Evolutionary conservation across 306 rosid genomes (phyloP).

Genomic region (Arachis hypogaea): DNA sequence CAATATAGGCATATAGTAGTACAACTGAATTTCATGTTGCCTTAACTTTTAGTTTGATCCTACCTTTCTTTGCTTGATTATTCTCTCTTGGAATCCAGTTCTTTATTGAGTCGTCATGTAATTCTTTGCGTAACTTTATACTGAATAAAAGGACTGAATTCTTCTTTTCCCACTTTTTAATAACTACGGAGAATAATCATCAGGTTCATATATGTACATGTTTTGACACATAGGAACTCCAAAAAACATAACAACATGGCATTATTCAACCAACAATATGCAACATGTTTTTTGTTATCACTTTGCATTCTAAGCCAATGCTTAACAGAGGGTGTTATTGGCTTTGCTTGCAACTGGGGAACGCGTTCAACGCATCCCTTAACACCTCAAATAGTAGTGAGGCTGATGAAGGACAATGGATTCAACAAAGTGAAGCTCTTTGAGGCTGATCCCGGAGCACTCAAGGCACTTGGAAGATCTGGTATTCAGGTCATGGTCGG

Average conservation of each 20-base stretch:
- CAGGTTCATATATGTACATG: constrained; percentile 43
- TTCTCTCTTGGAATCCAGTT: constrained; percentile 55
- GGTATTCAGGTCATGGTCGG: constrained; percentile 90
- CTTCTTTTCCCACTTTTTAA: not conserved
- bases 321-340: constrained; percentile 47
- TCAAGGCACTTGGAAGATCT: constrained; percentile 76
- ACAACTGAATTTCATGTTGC: constrained; percentile 33
- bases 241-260: constrained; percentile 51
- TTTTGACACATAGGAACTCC: constrained; percentile 1
- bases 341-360: constrained; percentile 89
- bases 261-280: constrained; percentile 24
- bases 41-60: constrained; percentile 45
- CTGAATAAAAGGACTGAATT: constrained; percentile 45
- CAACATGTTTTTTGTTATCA: constrained; percentile 43
- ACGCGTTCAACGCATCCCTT: constrained; percentile 74
- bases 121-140: constrained; percentile 74
- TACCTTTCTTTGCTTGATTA: constrained; percentile 62
- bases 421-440: constrained; percentile 81
- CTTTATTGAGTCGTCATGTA: constrained; percentile 51
- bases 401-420: constrained; percentile 84
- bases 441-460: constrained; percentile 81
- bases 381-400: constrained; percentile 63
- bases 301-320: constrained; percentile 54
- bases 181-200: constrained; percentile 6
- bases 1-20: not conserved